Base-by-base conservation (phyloP, 306 rosid species). In the Prosopis cineraria region DNA sequence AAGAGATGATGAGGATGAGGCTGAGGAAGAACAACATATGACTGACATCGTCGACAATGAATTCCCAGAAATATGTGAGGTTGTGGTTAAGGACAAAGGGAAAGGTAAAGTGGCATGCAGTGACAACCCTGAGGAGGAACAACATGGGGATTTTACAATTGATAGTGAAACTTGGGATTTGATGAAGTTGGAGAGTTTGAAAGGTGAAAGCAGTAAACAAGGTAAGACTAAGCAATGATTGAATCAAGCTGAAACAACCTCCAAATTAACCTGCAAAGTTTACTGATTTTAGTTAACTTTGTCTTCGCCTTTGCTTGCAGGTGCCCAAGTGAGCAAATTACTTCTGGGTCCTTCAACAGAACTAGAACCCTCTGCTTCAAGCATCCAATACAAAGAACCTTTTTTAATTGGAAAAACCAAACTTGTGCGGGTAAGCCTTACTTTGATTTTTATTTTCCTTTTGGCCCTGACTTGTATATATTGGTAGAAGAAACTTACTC, bases 341-440 rank as follows among this genome's bases (percentile, higher is more conserved):
- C 13, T 59, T 30, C 10, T 29, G 27, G 16, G n/a, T 43, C 20
- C 55, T 68, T 75, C 63, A 25, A 7, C 48, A 65, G 62, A 16
- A 79, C 55, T 39, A 65, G 50, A 70, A 59, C 31, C 40, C 12
- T 30, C 65, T 65, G 48, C 13, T 25, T 25, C 43, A 58, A 60
- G 36, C n/a, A 50, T 72, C 63, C 45, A 67, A 31, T 64, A 44
- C 14, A 34, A 75, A 24, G 50, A 58, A 31, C 52, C 29, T 24
- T 11, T 5, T 11, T 1, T 69, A 6, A 62, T 48, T 11, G 67
- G 70, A 20, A 24, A 37, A 29, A 41, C 1, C 43, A 40, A 10
- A 62, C 44, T 67, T 40, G 34, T 3, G 33, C 78, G 19, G 11
- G 81, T 76, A 76, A 70, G n/a, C n/a, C n/a, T n/a, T n/a, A n/a